These are phyloP conservation scores for Selaginella tamariscina DNA, from an alignment of 75 land plant genomes.

Conservation along the genomic window DNA sequence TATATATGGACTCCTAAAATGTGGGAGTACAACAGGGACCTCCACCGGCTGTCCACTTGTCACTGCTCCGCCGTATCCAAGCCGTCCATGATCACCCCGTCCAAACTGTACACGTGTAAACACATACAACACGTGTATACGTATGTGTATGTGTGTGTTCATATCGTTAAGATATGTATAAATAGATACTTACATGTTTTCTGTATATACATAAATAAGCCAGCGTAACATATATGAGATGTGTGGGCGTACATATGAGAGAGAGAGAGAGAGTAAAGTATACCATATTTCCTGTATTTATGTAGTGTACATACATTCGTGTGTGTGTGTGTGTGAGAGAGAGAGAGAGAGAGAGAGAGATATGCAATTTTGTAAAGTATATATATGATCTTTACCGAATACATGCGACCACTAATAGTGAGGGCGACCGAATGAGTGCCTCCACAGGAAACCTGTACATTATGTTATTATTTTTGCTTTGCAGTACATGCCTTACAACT, in stretches of 20 bases:
- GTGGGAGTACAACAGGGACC: slow-evolving; percentile 42
- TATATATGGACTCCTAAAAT: neutral
- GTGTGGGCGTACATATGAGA: too few species aligned
- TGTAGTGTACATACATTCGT: too few species aligned
- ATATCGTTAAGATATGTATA: too few species aligned
- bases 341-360: too few species aligned
- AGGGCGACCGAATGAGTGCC: slow-evolving; percentile 90
- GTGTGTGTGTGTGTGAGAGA: too few species aligned
- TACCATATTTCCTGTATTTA: too few species aligned
- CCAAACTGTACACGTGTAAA: slow-evolving; percentile 47
- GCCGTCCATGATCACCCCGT: slow-evolving; percentile 83
- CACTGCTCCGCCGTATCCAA: slow-evolving; percentile 63
- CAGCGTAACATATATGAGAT: too few species aligned
- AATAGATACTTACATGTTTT: too few species aligned
- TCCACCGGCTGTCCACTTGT: slow-evolving; percentile 85
- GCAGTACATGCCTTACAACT: too few species aligned
- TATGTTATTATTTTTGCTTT: neutral
- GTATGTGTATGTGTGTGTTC: too few species aligned
- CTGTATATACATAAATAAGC: too few species aligned
- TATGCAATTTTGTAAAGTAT: neutral
- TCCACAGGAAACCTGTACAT: slow-evolving; percentile 79
- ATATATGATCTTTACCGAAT: slow-evolving; percentile 39
- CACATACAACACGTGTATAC: neutral
- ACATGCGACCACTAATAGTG: slow-evolving; percentile 68
- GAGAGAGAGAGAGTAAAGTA: too few species aligned